Conservation (phyloP, 306 rosid species). For the Lotus japonicus region DNA sequence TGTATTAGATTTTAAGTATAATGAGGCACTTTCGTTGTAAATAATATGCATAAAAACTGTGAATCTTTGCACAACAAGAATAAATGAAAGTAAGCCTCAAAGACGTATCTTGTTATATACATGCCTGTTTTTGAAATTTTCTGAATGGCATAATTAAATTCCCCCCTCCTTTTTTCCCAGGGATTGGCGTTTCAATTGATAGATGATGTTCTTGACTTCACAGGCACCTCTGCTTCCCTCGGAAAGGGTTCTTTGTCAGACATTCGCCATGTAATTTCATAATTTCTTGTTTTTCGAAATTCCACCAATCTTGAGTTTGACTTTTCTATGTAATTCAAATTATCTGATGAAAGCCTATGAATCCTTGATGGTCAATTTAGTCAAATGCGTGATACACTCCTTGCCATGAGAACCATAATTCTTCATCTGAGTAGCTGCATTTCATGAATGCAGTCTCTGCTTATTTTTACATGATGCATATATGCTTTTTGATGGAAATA, state of each 20-base stretch:
- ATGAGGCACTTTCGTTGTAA: neutral
- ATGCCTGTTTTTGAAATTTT: neutral
- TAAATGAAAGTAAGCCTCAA: neutral
- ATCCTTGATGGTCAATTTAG: neutral
- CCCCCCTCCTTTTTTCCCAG: constrained; percentile 34
- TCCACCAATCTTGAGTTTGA: neutral
- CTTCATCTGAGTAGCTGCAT: neutral
- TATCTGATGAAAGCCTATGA: neutral
- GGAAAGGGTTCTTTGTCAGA: constrained; percentile 88
- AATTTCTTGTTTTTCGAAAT: neutral
- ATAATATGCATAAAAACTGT: neutral
- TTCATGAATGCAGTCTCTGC: no score
- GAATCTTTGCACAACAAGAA: constrained; percentile 6
- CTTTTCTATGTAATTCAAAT: neutral
- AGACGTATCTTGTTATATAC: neutral
- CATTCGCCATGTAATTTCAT: constrained; percentile 58
- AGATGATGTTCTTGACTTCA: constrained; percentile 85
- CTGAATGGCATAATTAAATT: neutral
- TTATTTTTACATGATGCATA: neutral
- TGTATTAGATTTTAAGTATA: constrained; percentile 24
- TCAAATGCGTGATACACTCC: neutral
- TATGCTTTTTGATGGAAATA: neutral
- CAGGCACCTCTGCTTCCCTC: constrained; percentile 72
- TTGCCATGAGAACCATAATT: neutral
- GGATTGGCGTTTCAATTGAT: constrained; percentile 85